A percentile compares a stretch with the other conserved stretches of the same genome.
Evolutionary conservation across 176 grass and related monocot genomes (phyloP).

Genomic region (Paspalum notatum): DNA sequence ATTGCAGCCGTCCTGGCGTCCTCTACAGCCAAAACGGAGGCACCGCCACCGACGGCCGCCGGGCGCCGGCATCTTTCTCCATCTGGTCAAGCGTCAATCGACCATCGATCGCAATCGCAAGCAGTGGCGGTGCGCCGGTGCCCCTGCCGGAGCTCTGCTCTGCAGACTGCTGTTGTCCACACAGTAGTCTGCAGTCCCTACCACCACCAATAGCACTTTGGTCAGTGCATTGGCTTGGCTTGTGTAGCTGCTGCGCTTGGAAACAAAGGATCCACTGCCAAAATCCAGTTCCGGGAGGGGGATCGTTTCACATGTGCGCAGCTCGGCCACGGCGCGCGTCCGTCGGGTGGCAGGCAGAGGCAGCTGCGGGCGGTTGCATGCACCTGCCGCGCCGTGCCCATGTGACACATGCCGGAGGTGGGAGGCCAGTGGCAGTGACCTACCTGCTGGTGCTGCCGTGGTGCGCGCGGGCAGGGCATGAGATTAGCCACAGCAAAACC

Average conservation of each 20-base stretch:
- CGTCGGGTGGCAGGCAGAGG: background rate
- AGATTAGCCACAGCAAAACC: background rate
- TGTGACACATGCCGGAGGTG: constrained; percentile 1
- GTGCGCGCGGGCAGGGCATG: background rate
- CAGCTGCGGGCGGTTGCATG: background rate
- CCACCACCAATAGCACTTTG: too few relatives aligned
- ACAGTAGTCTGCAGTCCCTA: too few relatives aligned
- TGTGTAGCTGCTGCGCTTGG: background rate
- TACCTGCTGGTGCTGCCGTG: background rate
- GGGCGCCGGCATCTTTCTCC: too few relatives aligned
- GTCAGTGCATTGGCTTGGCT: too few relatives aligned
- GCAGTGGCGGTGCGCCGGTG: too few relatives aligned
- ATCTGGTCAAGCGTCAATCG: too few relatives aligned
- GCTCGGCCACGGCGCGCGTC: background rate
- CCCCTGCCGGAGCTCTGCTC: too few relatives aligned
- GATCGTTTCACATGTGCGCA: background rate
- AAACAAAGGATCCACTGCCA: background rate
- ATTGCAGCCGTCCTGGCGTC: too few relatives aligned
- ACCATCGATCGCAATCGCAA: too few relatives aligned
- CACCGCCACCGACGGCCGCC: too few relatives aligned
- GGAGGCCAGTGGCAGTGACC: background rate
- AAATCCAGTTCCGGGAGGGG: background rate
- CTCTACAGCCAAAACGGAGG: too few relatives aligned
- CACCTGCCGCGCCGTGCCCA: background rate
- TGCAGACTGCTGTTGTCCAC: too few relatives aligned